A percentile compares a stretch with the other conserved stretches of the same genome.
Evolutionary conservation across 805 yeast genomes (phyloP).

Genomic region (Scheffersomyces spartinae): DNA sequence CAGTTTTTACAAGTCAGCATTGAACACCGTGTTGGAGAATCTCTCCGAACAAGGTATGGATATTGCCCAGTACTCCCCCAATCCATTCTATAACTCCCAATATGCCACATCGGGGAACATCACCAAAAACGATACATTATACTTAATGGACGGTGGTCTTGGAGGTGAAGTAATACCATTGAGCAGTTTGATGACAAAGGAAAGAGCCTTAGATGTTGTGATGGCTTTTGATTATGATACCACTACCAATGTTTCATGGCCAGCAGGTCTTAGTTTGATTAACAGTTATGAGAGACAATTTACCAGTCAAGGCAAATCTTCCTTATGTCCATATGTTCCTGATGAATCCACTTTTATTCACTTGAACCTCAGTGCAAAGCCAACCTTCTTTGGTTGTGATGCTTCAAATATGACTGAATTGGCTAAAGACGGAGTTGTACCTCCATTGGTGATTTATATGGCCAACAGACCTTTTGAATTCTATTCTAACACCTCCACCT

Average conservation of each 20-base stretch:
- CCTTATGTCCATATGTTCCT: slow-evolving; percentile 75
- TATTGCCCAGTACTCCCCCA: slow-evolving; percentile 23
- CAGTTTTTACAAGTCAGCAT: slow-evolving; percentile 15
- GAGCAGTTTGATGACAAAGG: slow-evolving; percentile 19
- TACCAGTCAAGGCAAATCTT: slow-evolving; percentile 36
- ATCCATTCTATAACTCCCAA: slow-evolving; percentile 22
- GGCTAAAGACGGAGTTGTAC: slow-evolving; percentile 29
- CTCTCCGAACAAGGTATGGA: slow-evolving; percentile 17
- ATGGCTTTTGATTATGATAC: slow-evolving; percentile 25
- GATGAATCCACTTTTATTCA: slow-evolving; percentile 48
- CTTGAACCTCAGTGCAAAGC: slow-evolving; percentile 50
- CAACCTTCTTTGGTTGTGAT: slow-evolving; percentile 80
- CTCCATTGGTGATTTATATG: slow-evolving; percentile 68
- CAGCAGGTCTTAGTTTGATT: slow-evolving; percentile 20
- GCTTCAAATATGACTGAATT: slow-evolving; percentile 48
- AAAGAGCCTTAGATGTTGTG: slow-evolving; percentile 23
- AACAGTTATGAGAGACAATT: slow-evolving; percentile 25
- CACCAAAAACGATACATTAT: slow-evolving; percentile 17
- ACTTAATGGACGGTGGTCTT: slow-evolving; percentile 29
- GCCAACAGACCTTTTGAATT: slow-evolving; percentile 63
- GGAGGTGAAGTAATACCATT: slow-evolving; percentile 26
- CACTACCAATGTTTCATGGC: slow-evolving; percentile 19
- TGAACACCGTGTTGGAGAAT: slow-evolving; percentile 12
- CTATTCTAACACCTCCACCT: slow-evolving; percentile 64
- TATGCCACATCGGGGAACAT: slow-evolving; percentile 15